Evolutionary conservation across 2,329 filamentous ascomycete genomes (phyloP), one percentile per base, ranked within the genome.

Genomic region (Calonectria pseudoturangicola): DNA sequence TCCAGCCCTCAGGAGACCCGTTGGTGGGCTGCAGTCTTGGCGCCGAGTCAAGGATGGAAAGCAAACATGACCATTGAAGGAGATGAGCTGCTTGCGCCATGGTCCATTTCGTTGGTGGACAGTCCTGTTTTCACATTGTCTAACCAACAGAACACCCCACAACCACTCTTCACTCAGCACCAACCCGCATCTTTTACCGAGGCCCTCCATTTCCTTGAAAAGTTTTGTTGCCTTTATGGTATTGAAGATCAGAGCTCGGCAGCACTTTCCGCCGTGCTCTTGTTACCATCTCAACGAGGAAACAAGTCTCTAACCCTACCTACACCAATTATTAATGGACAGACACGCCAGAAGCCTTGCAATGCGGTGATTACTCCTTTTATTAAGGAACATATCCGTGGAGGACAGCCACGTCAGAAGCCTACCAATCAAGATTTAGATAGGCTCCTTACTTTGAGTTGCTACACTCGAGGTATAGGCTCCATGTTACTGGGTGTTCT

Each of bases 21-120:
- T 21, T 71, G 69, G 69, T 71, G 69, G 69, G 36, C 63, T 48
- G 69, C 69, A 30, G 45, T 71, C 33, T 45, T 64, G 27, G 69
- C 64, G 13, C 64, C 54, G 2, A 47, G 43, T 18, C 41, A 48
- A 2, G 69, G 69, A 43, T 71, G 64, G 69, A 16, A 47, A 28
- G 69, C 69, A 28, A 67, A 18, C 12, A 54, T 51, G 56, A 51
- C 8, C 8, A 56, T 48, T 48, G 45, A 25, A 12, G 45, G 21
- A 39, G 54, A 67, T 30, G 45, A 51, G 21, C 12, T 67, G 9
- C 41, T 63, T 18, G 51, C 63, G 8, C 69, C 69, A 56, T 71
- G 69, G 69, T 66, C 69, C 16, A 13, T 71, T 45, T 54, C 54
- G 4, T 36, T 67, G 18, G 21, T 7, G n/a, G 10, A 50, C 1